Evolutionary conservation across 352 stramenopile species (phyloP).

Genomic region (Saprolegnia diclina): DNA sequence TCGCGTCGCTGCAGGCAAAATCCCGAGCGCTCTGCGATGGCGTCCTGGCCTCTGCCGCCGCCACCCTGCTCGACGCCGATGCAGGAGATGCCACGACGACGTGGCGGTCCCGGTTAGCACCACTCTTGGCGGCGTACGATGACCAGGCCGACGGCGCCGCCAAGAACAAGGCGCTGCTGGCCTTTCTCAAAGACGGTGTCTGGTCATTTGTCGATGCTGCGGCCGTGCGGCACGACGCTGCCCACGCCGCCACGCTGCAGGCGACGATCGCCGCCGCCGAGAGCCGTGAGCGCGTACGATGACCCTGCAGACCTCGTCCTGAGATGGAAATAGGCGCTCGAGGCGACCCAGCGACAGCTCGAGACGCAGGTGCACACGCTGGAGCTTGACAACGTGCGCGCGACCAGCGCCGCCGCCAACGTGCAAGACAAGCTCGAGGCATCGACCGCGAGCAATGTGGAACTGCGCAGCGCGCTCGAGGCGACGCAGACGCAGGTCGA

Average conservation of each 20-base stretch:
- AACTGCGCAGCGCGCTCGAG: slow-evolving; percentile 31
- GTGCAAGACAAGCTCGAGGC: slow-evolving; percentile 50
- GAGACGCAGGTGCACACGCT: slow-evolving; percentile 45
- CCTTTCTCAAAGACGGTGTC: slow-evolving; percentile 55
- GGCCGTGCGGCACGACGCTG: background rate
- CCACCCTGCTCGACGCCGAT: slow-evolving; percentile 37
- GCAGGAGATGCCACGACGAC: slow-evolving; percentile 34
- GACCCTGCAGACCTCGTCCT: background rate
- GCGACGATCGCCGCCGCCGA: background rate
- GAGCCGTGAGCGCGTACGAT: background rate
- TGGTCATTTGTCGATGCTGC: slow-evolving; percentile 48
- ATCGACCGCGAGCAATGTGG: slow-evolving; percentile 37
- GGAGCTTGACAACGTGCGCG: slow-evolving; percentile 38
- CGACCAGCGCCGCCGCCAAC: slow-evolving; percentile 44
- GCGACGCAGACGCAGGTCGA: slow-evolving; percentile 37
- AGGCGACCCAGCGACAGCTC: slow-evolving; percentile 27
- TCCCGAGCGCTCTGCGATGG: slow-evolving; percentile 51
- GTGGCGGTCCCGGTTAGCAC: background rate
- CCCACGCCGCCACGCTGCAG: background rate
- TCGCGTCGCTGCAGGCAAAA: slow-evolving; percentile 50
- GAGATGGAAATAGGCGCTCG: slow-evolving; percentile 31
- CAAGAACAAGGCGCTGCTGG: slow-evolving; percentile 60
- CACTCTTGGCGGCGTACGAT: slow-evolving; percentile 52
- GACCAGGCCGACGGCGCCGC: slow-evolving; percentile 49
- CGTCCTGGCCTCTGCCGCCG: slow-evolving; percentile 37